These are phyloP conservation scores for Alternaria longipes DNA, from an alignment of 2,329 filamentous ascomycete species.

Conservation along the genomic window DNA sequence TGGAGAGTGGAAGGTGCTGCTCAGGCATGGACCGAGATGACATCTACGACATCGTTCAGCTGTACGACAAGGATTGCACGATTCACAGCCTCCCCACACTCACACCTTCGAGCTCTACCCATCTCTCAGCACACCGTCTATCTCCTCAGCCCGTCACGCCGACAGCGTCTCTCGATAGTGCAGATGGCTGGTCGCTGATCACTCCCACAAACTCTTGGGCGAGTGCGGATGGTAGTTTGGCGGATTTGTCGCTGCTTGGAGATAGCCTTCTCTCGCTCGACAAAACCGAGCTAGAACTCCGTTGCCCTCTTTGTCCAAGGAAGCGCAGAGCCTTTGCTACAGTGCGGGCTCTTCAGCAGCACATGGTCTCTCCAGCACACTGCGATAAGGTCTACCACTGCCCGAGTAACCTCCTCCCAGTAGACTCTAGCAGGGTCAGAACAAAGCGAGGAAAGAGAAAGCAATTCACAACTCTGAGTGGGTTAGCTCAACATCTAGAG, in stretches of 20 bases:
- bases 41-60: conserved; percentile 17
- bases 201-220: conserved; percentile 8
- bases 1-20: conserved; percentile 19
- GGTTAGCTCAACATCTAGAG: conserved; percentile 20
- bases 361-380: background rate
- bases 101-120: conserved; percentile 2
- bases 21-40: conserved; percentile 14
- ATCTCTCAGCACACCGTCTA: background rate
- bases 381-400: conserved; percentile 5
- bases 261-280: conserved; percentile 6
- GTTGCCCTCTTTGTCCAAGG: background rate
- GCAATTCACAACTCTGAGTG: conserved; percentile 19
- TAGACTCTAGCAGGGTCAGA: background rate
- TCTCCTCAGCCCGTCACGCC: background rate
- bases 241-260: conserved; percentile 6
- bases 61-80: conserved; percentile 10
- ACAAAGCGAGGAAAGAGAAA: conserved; percentile 7
- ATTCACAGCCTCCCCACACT: conserved; percentile 9
- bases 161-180: conserved; percentile 1
- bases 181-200: conserved; percentile 8
- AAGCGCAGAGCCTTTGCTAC: conserved; percentile 4
- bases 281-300: background rate
- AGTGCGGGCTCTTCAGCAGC: conserved; percentile 1
- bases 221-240: conserved; percentile 1
- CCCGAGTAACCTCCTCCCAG: background rate